Base-by-base conservation (phyloP, 768 basidiomycete species). In the Ramaria sp. region DNA sequence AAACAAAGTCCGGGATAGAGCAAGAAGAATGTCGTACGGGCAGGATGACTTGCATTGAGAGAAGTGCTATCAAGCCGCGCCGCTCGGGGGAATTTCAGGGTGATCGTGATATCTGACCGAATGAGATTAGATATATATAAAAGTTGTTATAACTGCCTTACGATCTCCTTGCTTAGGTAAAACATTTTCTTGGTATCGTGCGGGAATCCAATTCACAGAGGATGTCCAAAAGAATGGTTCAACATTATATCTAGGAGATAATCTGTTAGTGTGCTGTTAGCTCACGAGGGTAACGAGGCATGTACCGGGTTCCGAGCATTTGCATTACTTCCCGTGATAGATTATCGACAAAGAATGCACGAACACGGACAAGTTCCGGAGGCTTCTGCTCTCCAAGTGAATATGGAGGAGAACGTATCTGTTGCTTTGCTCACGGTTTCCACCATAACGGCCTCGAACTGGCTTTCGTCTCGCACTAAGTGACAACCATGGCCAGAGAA, bases 151-250 rank as follows among this genome's bases (percentile, higher is more conserved):
- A 22, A 30, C 30, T 61, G 58, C 37, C 22, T 33, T 38, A 83
- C 80, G 82, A 67, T 84, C 82, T 60, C 79, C 75, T 49, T 68
- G 38, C 1, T 67, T 67, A 12, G 64, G 63, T 5, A 60, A 37
- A 0, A 74, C 58, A 51, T 73, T 75, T 61, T 83, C 82, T 59
- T 82, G 77, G 51, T 78, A 86, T 56, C 82, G 77, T 1, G 82
- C 80, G 2, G 83, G 83, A 60, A 84, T 86, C 82, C 82, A 83
- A 59, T 80, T 82, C 1, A 80, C 64, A 2, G 80, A 78, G 1
- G 81, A 82, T 0, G 81, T 79, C 64, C 82, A 84, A 63, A 79
- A 84, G 65, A 84, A 83, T 0, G 82, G 82, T 59, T 83, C 82
- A 54, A 83, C 70, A 43, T 70, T 70, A 57, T 78, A 81, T 64